These are phyloP conservation scores for Myriosclerotinia duriaeana DNA, from an alignment of 2,329 filamentous ascomycete genomes.

Conservation along the genomic window DNA sequence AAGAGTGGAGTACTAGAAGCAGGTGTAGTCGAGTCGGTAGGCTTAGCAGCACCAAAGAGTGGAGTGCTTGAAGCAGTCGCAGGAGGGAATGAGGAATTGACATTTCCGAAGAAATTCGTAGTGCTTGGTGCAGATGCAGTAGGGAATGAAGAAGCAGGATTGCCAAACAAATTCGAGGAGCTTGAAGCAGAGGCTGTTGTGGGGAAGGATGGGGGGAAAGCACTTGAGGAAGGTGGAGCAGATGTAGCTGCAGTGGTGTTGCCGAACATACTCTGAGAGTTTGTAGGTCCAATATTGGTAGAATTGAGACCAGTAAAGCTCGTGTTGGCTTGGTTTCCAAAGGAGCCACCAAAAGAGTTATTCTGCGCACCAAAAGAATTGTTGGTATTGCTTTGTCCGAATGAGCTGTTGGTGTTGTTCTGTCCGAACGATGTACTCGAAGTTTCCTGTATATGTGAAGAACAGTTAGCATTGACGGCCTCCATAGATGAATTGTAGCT, in stretches of 20 bases:
- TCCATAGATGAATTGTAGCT: background rate
- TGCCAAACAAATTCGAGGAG: constrained; percentile 22
- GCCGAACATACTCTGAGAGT: constrained; percentile 10
- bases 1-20: background rate
- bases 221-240: constrained; percentile 6
- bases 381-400: constrained; percentile 6
- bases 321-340: constrained; percentile 10
- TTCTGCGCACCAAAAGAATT: constrained; percentile 14
- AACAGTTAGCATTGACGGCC: constrained; percentile 1
- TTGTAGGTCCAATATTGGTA: constrained; percentile 9
- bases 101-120: constrained; percentile 24
- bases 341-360: constrained; percentile 7
- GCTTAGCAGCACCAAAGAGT: constrained; percentile 19
- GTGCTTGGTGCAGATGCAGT: constrained; percentile 21
- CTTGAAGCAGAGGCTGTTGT: constrained; percentile 20
- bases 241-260: constrained; percentile 6
- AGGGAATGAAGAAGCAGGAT: constrained; percentile 13
- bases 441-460: constrained; percentile 5
- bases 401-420: background rate
- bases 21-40: background rate
- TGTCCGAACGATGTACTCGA: constrained; percentile 7
- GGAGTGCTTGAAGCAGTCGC: constrained; percentile 9
- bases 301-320: constrained; percentile 15
- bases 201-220: constrained; percentile 7
- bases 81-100: constrained; percentile 21